Base-by-base conservation (phyloP, 495 filamentous ascomycete genomes). In the Ramalina peruviana region DNA sequence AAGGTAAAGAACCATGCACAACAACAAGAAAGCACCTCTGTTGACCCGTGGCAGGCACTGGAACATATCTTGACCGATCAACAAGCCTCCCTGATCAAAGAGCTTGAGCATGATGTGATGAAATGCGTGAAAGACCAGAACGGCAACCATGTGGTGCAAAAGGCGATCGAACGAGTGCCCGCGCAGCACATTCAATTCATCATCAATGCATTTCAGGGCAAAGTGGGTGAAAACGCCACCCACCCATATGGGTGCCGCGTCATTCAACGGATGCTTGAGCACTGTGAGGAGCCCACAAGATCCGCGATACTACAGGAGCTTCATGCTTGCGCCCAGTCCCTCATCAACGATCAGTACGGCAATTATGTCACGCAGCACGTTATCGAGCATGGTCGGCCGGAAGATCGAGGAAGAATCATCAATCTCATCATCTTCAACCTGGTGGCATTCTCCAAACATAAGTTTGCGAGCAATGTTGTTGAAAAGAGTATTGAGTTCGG, bases 311-410 rank as follows among this genome's bases (percentile, higher is more conserved):
- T 96, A 45, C 66, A 72, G 10, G 93, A 98, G 65, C 71, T 98
- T 3, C 85, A 93, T 57, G 66, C 66, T 6, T 86, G 81, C 58
- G 81, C 83, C 0, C 52, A 75, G 23, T 72, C 70, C 43, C 75
- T 98, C 33, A 85, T 97, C 46, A 75, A 81, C 3, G 88, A 98
- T 58, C 85, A 90, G 58, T 98, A 85, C 54, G 92, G 92, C 27
- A 98, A 98, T 67, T 98, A 98, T 62, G 92, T 98, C 30, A 86
- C 85, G 13, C 93, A 97, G 60, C 88, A 98, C 65, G 78, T 97
- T 44, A 90, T 98, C 48, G 74, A 84, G 47, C 80, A 87, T 53
- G 93, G 93, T 13, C 72, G 80, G 27, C 76, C 79, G 21, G 79
- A 82, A 43, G 89, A 95, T 55, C 79, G 84, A 17, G 72, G 70